phyloP scores from a whole-genome alignment of 2,329 filamentous ascomycete genomes.

The Sarocladium kiliense region DNA sequence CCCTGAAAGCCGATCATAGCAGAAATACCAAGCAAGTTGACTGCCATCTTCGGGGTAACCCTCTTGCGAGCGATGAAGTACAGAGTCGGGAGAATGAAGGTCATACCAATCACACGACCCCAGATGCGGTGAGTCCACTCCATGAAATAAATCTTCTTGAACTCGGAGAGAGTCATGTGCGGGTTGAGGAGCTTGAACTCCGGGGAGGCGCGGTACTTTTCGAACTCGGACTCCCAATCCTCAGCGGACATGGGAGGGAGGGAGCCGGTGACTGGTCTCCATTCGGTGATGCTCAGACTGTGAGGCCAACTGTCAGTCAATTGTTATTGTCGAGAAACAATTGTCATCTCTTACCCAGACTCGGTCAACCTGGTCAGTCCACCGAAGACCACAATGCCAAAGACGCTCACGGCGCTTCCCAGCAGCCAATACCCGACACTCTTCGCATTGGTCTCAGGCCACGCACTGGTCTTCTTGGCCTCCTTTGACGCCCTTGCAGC shows the following conservation, averaged over 20 bases:
- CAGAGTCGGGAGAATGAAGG: conserved; percentile 79
- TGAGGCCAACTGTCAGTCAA: neutral
- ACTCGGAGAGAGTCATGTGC: conserved; percentile 86
- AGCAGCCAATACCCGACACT: conserved; percentile 87
- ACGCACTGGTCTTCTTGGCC: conserved; percentile 17
- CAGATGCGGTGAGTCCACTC: conserved; percentile 96
- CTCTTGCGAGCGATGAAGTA: conserved; percentile 81
- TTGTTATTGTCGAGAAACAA: too few relatives aligned
- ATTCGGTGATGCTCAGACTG: conserved; percentile 97
- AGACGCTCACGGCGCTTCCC: conserved; percentile 86
- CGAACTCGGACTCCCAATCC: conserved; percentile 90
- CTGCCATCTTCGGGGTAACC: conserved; percentile 73
- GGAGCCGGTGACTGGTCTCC: conserved; percentile 91
- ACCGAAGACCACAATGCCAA: conserved; percentile 94
- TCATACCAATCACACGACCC: conserved; percentile 86
- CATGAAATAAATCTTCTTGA: conserved; percentile 99
- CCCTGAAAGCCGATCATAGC: conserved; percentile 91
- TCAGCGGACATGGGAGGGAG: conserved; percentile 71
- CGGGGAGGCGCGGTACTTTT: conserved; percentile 85
- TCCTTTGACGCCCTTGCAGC: conserved; percentile 24
- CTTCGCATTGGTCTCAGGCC: conserved; percentile 64
- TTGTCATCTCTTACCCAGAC: conserved; percentile 63
- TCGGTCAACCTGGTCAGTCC: conserved; percentile 91
- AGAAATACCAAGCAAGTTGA: conserved; percentile 76
- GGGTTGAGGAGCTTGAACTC: conserved; percentile 92